Conservation (phyloP, 2,329 filamentous ascomycete genomes). For the Colletotrichum sp. region DNA sequence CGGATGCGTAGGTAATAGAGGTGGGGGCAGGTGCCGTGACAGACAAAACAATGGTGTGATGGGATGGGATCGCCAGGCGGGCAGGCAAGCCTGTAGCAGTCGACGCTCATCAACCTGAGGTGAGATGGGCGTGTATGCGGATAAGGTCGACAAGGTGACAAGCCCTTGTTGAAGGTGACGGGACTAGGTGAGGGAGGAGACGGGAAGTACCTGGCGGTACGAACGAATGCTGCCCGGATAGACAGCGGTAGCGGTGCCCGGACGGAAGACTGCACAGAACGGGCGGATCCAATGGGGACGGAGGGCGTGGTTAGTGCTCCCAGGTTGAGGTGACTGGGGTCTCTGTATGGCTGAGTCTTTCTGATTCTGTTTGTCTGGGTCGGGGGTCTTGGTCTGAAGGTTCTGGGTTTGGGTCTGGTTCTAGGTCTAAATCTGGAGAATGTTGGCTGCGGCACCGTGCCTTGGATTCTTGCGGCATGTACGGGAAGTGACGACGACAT, state of each 20-base stretch:
- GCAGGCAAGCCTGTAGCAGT: not conserved
- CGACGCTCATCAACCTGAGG: not conserved
- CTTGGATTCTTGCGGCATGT: not conserved
- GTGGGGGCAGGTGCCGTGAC: constrained; percentile 13
- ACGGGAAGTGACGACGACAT: not conserved
- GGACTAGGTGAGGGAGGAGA: not conserved
- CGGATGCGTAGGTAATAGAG: constrained; percentile 15
- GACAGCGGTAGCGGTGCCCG: not conserved
- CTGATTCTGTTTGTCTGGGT: not conserved
- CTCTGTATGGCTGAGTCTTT: not conserved
- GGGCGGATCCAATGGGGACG: not conserved
- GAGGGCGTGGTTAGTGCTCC: not conserved
- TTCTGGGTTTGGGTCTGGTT: not conserved
- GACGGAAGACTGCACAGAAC: not conserved
- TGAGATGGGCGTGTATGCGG: constrained; percentile 16
- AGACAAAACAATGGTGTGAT: constrained; percentile 18
- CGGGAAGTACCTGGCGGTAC: not conserved
- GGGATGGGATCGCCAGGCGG: not conserved
- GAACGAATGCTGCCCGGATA: not conserved
- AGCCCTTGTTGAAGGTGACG: not conserved
- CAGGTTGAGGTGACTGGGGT: not conserved
- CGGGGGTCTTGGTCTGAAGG: not conserved
- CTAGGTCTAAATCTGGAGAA: not conserved
- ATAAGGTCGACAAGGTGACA: constrained; percentile 2
- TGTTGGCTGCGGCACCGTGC: not conserved